These are phyloP conservation scores for Blastocladiella emersonii DNA, from an alignment of 371 early-diverging fungal genomes.

Conservation along the genomic window DNA sequence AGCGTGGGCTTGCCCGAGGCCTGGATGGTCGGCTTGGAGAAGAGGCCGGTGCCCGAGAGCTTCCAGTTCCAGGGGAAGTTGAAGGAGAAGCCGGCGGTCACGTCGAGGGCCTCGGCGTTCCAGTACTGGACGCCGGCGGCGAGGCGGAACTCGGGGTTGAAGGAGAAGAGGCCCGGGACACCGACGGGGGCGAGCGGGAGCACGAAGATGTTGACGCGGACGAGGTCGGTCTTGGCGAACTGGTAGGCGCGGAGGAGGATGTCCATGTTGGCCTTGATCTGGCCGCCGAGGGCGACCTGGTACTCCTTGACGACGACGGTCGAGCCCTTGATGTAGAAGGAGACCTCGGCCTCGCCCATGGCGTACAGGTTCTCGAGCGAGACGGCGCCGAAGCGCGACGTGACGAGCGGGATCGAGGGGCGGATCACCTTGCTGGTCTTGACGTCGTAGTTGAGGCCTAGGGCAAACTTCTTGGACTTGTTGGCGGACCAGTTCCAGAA, in stretches of 20 bases:
- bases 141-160: too few species aligned
- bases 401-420: neutral
- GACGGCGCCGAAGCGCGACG: neutral
- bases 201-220: neutral
- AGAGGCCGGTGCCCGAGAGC: neutral
- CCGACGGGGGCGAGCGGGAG: neutral
- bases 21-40: neutral
- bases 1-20: neutral
- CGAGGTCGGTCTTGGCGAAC: neutral
- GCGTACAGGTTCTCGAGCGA: too few species aligned
- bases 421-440: neutral
- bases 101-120: too few species aligned
- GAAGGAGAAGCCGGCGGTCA: too few species aligned
- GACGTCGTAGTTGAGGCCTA: neutral
- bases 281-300: neutral
- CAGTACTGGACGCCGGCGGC: too few species aligned
- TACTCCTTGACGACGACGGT: too few species aligned
- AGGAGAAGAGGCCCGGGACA: too few species aligned
- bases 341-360: too few species aligned
- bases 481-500: neutral
- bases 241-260: neutral
- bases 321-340: too few species aligned
- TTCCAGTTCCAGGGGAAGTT: neutral
- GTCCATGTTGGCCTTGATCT: neutral
- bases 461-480: neutral